Evolutionary conservation across 2,329 filamentous ascomycete species (phyloP), one percentile per base, ranked within the genome.

Genomic region (Ramularia collo-cygni): DNA sequence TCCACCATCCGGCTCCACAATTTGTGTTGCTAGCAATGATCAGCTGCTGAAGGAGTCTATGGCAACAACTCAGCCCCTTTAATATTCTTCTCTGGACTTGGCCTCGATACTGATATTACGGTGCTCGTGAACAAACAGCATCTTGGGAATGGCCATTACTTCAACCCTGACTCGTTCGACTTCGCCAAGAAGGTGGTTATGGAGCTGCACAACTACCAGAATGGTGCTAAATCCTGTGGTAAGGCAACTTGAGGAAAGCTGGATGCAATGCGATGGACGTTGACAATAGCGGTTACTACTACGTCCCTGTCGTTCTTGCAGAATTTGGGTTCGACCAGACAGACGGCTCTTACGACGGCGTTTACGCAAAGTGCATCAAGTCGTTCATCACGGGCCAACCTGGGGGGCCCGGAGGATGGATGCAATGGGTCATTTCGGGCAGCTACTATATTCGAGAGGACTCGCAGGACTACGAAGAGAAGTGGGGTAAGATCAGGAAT

Each of bases 161-260:
- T 76, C 51, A 59, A 52, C 39, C 55, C 63, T 3, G 51, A 50
- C 9, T 69, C 74, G 51, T 79, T 77, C 48, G 46, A 60, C 1
- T 75, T 71, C 54, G 59, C 60, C 1, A 59, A 76, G 51, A 79
- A 79, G 60, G 63, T 79, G 0, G 75, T 76, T 6, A 65, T 79
- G 2, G 76, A 80, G 56, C 63, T 79, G 8, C 76, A 80, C 65
- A 78, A 76, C 60, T 80, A 80, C 57, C 64, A 75, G 44, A 75
- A 67, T 47, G 53, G 57, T n/a, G 42, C 69, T 3, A 64, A 57
- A 0, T 68, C 63, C 51, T 80, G 76, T 56, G 54, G 56, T 7
- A 61, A 60, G 7, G 64, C 78, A 9, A 59, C 65, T 61, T 79
- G 4, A 67, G 69, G 56, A 64, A 62, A 37, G 66, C 69, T 42